phyloP scores from a whole-genome alignment of 495 filamentous ascomycete genomes.

The Tetracladium marchalianum region DNA sequence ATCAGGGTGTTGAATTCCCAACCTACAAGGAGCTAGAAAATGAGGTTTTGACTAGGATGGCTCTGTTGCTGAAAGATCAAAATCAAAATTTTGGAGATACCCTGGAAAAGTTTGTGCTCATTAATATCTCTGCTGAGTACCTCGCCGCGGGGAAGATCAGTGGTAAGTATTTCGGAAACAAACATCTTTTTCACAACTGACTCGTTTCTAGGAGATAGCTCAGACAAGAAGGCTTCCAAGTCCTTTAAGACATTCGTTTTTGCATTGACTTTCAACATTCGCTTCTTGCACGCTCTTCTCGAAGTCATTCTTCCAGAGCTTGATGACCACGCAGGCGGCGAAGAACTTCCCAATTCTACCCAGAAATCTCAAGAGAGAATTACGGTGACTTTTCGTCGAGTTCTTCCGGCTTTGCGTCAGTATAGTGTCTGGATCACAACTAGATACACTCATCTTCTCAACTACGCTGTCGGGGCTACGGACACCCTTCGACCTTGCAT shows the following conservation, averaged over 20 bases:
- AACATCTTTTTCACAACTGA: conserved; percentile 3
- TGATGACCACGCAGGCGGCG: conserved; percentile 44
- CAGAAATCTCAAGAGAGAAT: conserved; percentile 42
- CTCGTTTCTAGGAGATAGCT: conserved; percentile 16
- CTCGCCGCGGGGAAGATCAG: conserved; percentile 50
- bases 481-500: conserved; percentile 43
- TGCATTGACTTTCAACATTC: conserved; percentile 71
- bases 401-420: conserved; percentile 59
- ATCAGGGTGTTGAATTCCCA: conserved; percentile 54
- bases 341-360: conserved; percentile 21
- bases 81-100: conserved; percentile 45
- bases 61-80: conserved; percentile 60
- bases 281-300: conserved; percentile 68
- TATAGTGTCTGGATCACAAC: conserved; percentile 65
- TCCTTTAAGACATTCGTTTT: conserved; percentile 52
- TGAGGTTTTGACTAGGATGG: conserved; percentile 70
- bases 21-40: conserved; percentile 78
- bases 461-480: conserved; percentile 31
- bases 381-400: conserved; percentile 50
- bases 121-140: conserved; percentile 78
- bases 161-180: conserved; percentile 35
- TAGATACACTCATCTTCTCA: conserved; percentile 14
- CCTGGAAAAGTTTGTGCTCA: conserved; percentile 69
- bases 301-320: conserved; percentile 61
- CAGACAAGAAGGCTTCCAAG: conserved; percentile 14